A percentile compares a stretch with the other conserved stretches of the same genome.
Conservation (phyloP, 2,329 filamentous ascomycete species). For the Emydomyces testavorans region DNA sequence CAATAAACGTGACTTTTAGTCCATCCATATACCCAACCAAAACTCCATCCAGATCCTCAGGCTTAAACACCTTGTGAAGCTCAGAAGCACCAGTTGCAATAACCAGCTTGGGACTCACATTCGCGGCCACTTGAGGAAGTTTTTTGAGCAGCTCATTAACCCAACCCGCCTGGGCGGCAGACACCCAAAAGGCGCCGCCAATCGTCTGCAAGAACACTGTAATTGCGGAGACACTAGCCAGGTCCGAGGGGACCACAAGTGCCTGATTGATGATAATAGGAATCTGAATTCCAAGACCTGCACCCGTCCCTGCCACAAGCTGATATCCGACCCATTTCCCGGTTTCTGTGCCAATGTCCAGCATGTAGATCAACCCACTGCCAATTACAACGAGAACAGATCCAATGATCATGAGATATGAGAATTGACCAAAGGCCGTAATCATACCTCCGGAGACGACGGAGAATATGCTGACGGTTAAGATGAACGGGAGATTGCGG, state of each 20-base stretch:
- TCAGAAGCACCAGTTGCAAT: slow-evolving; percentile 46
- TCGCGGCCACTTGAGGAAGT: slow-evolving; percentile 23
- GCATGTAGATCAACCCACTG: slow-evolving; percentile 24
- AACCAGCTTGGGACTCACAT: slow-evolving; percentile 35
- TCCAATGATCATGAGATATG: slow-evolving; percentile 19
- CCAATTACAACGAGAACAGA: slow-evolving; percentile 21
- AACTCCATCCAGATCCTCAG: slow-evolving; percentile 21
- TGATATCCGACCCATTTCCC: slow-evolving; percentile 23
- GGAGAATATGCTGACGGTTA: slow-evolving; percentile 21
- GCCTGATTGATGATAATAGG: slow-evolving; percentile 18
- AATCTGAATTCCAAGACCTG: slow-evolving; percentile 20
- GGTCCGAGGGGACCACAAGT: slow-evolving; percentile 15
- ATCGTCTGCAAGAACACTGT: slow-evolving; percentile 20
- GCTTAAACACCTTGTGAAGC: slow-evolving; percentile 44
- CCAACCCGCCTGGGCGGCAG: slow-evolving; percentile 19
- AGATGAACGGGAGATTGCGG: slow-evolving; percentile 29
- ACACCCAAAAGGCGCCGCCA: slow-evolving; percentile 20
- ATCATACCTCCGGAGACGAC: slow-evolving; percentile 17
- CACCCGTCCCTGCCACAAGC: slow-evolving; percentile 19
- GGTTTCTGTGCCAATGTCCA: slow-evolving; percentile 18
- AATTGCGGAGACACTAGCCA: slow-evolving; percentile 18
- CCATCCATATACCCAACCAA: slow-evolving; percentile 13
- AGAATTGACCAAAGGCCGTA: slow-evolving; percentile 18
- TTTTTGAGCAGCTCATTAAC: slow-evolving; percentile 14
- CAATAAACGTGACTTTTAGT: slow-evolving; percentile 11